Percentiles rank a stretch among this genome's conserved stretches.
These are phyloP conservation scores for Hypocreales sp. DNA, from an alignment of 2,329 filamentous ascomycete species.

Conservation along the genomic window DNA sequence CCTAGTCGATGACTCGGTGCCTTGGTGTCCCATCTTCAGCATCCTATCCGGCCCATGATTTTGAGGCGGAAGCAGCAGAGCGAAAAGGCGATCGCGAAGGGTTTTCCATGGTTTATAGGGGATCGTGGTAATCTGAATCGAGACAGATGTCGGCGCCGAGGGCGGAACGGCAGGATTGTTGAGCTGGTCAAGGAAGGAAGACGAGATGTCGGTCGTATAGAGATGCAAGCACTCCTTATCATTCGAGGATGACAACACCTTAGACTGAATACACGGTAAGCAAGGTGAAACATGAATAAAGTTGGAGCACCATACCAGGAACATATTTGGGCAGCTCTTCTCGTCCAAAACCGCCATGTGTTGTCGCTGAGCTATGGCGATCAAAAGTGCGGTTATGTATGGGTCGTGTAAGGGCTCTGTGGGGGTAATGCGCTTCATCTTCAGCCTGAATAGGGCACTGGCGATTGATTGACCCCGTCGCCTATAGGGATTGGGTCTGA, in stretches of 20 bases:
- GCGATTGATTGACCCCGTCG: too few species aligned
- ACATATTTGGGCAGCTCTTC: neutral
- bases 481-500: neutral
- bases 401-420: slow-evolving; percentile 1
- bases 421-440: slow-evolving; percentile 1
- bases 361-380: slow-evolving; percentile 1
- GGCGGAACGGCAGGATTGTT: slow-evolving; percentile 1
- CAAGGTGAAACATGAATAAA: too few species aligned
- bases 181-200: slow-evolving; percentile 1
- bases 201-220: slow-evolving; percentile 1
- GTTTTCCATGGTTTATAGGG: neutral
- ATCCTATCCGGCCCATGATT: neutral
- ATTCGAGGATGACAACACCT: neutral
- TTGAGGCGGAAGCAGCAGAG: neutral
- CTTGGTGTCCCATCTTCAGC: neutral
- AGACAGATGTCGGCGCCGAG: neutral
- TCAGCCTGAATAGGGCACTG: neutral
- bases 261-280: neutral
- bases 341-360: too few species aligned
- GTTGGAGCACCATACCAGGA: too few species aligned
- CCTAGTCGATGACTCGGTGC: neutral
- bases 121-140: slow-evolving; percentile 1
- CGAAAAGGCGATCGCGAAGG: slow-evolving; percentile 2
- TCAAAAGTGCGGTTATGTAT: slow-evolving; percentile 2
- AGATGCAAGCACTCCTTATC: slow-evolving; percentile 1